phyloP scores from a whole-genome alignment of 345 rosid species.

The Gossypium sturtianum region DNA sequence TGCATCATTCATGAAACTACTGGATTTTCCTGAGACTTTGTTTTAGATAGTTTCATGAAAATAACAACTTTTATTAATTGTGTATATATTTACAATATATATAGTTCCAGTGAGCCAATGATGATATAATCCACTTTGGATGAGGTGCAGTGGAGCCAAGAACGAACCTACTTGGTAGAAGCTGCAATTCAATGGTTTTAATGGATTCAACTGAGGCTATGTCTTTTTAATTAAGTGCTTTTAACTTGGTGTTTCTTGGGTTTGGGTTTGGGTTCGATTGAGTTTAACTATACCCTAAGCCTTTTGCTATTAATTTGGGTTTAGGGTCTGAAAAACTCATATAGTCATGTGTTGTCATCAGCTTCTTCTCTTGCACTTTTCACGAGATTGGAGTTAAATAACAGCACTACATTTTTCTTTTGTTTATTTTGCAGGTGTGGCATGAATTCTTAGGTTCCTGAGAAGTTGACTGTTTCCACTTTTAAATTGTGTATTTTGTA shows the following conservation, averaged over 20 bases:
- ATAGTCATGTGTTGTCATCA: conserved; percentile 57
- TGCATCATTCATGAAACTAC: background rate
- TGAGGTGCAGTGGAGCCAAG: conserved; percentile 58
- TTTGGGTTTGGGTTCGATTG: background rate
- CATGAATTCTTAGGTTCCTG: background rate
- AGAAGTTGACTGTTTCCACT: background rate
- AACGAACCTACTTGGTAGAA: conserved; percentile 55
- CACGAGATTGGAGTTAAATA: conserved; percentile 59
- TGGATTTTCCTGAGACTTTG: background rate
- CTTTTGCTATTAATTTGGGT: background rate
- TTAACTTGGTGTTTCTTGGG: background rate
- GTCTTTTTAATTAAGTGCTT: background rate
- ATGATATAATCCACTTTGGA: conserved; percentile 31
- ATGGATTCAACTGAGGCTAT: conserved; percentile 48
- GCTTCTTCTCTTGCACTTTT: conserved; percentile 40
- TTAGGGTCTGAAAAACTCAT: conserved; percentile 55
- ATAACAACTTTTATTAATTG: background rate
- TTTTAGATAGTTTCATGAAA: background rate
- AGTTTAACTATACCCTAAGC: conserved; percentile 46
- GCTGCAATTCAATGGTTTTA: conserved; percentile 31
- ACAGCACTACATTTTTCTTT: conserved; percentile 36
- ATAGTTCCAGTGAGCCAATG: conserved; percentile 17
- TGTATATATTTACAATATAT: background rate
- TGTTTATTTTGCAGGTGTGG: background rate
- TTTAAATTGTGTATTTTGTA: background rate